phyloP scores from a whole-genome alignment of 2,329 filamentous ascomycete species.

The Ophiostoma piceae region DNA sequence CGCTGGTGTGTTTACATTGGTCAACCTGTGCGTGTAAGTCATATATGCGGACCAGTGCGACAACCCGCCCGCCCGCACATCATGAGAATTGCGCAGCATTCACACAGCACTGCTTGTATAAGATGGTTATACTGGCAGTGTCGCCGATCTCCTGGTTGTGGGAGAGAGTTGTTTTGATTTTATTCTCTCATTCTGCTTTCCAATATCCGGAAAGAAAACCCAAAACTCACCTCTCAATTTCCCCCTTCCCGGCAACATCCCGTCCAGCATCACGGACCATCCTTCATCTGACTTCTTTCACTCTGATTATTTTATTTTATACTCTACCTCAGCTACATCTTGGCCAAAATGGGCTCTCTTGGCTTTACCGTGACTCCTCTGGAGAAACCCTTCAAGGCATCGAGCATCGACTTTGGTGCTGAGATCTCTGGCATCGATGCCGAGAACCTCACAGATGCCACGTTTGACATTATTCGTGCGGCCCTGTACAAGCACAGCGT shows the following conservation, averaged over 20 bases:
- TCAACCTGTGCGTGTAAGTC: neutral
- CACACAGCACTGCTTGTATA: neutral
- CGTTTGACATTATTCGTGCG: constrained; percentile 58
- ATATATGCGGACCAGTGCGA: neutral
- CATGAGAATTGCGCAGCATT: neutral
- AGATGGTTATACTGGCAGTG: neutral
- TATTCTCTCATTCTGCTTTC: neutral
- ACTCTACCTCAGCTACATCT: neutral
- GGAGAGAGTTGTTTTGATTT: neutral
- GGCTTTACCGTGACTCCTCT: constrained; percentile 22
- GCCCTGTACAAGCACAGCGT: constrained; percentile 65
- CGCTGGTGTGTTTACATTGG: neutral
- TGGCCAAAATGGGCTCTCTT: constrained; percentile 23
- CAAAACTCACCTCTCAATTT: neutral
- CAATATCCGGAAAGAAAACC: neutral
- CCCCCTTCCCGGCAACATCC: neutral
- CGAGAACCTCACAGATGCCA: constrained; percentile 56
- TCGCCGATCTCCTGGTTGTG: neutral
- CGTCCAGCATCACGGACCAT: neutral
- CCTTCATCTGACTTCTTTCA: neutral
- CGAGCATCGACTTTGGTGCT: constrained; percentile 53
- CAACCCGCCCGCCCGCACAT: neutral
- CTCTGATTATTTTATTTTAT: neutral
- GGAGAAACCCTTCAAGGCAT: constrained; percentile 21
- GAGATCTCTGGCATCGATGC: constrained; percentile 53